Conservation (phyloP, 257 asterid genomes). For the Solanum medicagineum region DNA sequence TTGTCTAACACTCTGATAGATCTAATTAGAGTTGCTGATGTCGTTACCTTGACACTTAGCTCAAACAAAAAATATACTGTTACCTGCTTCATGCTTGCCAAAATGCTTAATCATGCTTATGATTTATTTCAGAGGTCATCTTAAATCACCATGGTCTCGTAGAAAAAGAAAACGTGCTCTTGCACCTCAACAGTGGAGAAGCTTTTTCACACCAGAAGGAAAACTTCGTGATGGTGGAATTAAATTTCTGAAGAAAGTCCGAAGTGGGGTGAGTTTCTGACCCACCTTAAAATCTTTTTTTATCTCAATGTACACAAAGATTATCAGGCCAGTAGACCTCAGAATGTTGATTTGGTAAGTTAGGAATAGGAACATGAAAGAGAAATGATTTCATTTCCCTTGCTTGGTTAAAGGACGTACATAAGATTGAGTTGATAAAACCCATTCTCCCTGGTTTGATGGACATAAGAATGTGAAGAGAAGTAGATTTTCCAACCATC, state of each 20-base stretch:
- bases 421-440: background rate
- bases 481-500: background rate
- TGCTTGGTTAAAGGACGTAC: background rate
- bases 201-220: conserved; percentile 74
- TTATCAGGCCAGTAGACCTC: background rate
- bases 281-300: background rate
- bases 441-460: background rate
- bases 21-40: background rate
- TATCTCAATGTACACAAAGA: background rate
- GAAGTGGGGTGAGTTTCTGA: conserved; percentile 73
- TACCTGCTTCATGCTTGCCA: conserved; percentile 1
- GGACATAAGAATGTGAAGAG: background rate
- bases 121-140: conserved; percentile 52
- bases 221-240: conserved; percentile 67
- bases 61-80: background rate
- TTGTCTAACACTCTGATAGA: background rate
- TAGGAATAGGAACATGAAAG: background rate
- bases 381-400: background rate
- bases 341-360: background rate
- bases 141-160: conserved; percentile 91
- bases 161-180: conserved; percentile 73
- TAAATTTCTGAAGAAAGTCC: conserved; percentile 82
- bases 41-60: background rate
- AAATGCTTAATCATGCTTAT: conserved; percentile 3
- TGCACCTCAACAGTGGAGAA: conserved; percentile 68